Base-by-base conservation (phyloP, 2,329 filamentous ascomycete species). In the Neofusicoccum umdonicola region DNA sequence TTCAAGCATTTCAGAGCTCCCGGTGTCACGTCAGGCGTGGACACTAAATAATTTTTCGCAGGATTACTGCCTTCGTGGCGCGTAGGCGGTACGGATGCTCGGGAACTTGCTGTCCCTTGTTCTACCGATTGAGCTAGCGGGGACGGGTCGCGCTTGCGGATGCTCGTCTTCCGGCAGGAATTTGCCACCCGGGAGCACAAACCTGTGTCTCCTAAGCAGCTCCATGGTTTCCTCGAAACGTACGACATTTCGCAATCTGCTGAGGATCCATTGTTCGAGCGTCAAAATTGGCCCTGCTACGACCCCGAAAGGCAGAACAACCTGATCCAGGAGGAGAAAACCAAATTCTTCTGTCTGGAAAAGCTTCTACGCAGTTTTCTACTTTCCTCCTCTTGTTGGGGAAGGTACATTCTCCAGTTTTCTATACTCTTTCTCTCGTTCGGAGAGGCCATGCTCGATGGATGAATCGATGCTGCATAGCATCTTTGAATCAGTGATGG, bases 171-270 rank as follows among this genome's bases (percentile, higher is more conserved):
- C 11, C 69, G 72, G 22, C 68, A 69, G 15, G 70, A 76, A 17
- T 68, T 68, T 39, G 62, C 65, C 11, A 45, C 44, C 9, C 79
- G 76, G 77, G 67, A 74, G 12, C 76, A 73, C 42, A 73, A 74
- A 39, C 68, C 70, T 2, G 76, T 78, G 17, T 76, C 71, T 7
- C 64, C 64, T 17, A 68, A 72, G 58, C 76, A 78, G 31, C 72
- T 75, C 41, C 71, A 78, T 42, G 68, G 70, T 6, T 73, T 78
- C 54, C 69, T 79, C n/a, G 71, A 73, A 17, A 70, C 74, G 41
- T 78, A 77, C 66, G 75, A 78, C 62, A 70, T 77, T 17, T 73
- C 72, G 35, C 73, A 76, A 34, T 72, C 79, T 8, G 76, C 76
- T 5, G 76, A 78, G 66, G 75, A 78, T 42, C 74, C 72, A 56